Conservation (phyloP, 31 red algal genomes). For the Odonthalia washingtoniensis region DNA sequence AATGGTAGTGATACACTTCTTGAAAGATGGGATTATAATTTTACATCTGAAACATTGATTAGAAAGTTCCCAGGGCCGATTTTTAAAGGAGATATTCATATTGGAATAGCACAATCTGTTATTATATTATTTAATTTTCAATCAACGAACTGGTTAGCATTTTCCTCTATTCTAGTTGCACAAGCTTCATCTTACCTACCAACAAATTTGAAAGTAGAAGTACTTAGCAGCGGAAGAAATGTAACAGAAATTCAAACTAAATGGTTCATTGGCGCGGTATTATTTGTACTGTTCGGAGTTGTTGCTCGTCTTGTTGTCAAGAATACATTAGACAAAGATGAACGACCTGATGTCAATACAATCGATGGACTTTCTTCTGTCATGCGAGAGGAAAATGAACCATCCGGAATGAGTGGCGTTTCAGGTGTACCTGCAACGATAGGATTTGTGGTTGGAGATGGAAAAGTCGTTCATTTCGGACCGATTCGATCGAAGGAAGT, state of each 20-base stretch:
- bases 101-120: background rate
- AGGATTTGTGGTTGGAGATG: too few species aligned
- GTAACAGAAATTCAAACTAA: background rate
- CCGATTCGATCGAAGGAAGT: too few species aligned
- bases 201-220: background rate
- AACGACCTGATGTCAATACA: conserved; percentile 1
- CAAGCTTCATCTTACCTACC: background rate
- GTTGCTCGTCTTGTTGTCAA: background rate
- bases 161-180: background rate
- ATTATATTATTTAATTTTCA: background rate
- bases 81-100: background rate
- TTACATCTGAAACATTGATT: background rate
- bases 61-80: background rate
- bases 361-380: too few species aligned
- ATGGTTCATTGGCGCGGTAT: background rate
- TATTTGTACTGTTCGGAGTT: background rate
- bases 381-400: background rate
- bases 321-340: background rate
- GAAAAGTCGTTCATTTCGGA: too few species aligned
- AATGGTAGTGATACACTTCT: background rate
- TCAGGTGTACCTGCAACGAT: too few species aligned
- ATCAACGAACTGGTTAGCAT: background rate
- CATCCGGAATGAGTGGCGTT: background rate
- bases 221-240: background rate
- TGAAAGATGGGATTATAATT: background rate